Evolutionary conservation across 192 early-diverging fungal genomes (phyloP).

Genomic region (Chytriomyces confervae): DNA sequence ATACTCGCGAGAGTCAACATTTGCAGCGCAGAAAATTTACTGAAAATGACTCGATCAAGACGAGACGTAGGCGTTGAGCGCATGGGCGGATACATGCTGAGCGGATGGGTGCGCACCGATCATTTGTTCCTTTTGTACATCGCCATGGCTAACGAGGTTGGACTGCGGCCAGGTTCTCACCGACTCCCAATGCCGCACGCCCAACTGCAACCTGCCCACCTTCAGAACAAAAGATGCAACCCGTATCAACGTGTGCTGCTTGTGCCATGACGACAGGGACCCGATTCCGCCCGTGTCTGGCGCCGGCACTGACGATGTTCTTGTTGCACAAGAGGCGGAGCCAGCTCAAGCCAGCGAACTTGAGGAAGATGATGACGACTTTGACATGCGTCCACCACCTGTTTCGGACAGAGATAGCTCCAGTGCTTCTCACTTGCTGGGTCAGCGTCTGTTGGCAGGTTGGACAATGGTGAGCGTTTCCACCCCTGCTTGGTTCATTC

Average conservation of each 20-base stretch:
- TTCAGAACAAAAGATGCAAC: conserved; percentile 4
- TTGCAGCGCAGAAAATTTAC: neutral
- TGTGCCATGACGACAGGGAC: conserved; percentile 14
- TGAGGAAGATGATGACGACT: neutral
- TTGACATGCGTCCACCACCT: conserved; percentile 7
- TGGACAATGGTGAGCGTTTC: conserved; percentile 22
- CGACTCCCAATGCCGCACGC: neutral
- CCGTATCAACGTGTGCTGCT: conserved; percentile 6
- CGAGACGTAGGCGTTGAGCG: conserved; percentile 24
- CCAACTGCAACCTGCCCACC: conserved; percentile 24
- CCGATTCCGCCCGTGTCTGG: conserved; percentile 6
- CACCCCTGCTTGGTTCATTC: neutral
- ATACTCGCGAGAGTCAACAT: neutral
- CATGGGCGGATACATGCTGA: conserved; percentile 29
- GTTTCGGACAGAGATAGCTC: conserved; percentile 10
- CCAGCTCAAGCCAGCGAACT: neutral
- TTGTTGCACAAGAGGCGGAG: neutral
- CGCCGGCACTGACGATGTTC: neutral
- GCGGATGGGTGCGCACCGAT: conserved; percentile 17
- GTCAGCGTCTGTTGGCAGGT: neutral
- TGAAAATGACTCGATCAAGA: conserved; percentile 18
- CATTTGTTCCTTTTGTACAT: neutral
- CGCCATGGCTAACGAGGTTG: neutral
- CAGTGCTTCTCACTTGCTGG: too few species aligned
- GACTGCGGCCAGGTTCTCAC: conserved; percentile 16